Evolutionary conservation across 371 early-diverging fungal genomes (phyloP), one percentile per base, ranked within the genome.

Genomic region (Mucor indicus): DNA sequence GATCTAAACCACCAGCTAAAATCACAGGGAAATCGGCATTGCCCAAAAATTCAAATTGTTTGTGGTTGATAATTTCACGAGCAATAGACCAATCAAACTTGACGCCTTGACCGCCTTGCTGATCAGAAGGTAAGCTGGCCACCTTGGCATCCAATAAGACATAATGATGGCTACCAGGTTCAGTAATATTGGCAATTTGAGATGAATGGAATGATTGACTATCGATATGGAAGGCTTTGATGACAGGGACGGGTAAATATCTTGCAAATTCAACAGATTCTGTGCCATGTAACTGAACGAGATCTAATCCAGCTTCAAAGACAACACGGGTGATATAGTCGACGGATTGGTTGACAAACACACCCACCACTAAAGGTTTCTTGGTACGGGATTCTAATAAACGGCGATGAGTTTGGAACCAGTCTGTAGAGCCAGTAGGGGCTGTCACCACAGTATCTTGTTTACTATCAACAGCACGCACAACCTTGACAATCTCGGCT

Each of bases 251-350:
- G 15, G 90, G 86, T 19, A 95, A 63, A 47, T 85, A 77, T 21
- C 67, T 71, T 4, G 84, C 77, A 40, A 84, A 49, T 22, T 81
- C 81, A 0, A 79, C 60, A 4, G 84, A 60, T 65, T 95, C 96
- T 13, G 80, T 71, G 0, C 95, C 95, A 62, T 98, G 98, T 49
- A 97, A 75, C 70, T 98, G 98, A 17, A 96, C 87, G 17, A 94
- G 48, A 63, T 97, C 97, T 27, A 97, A 75, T 9, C 85, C 84
- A 19, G 85, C 81, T 6, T 62, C 55, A 11, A 67, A 58, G 0
- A 83, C 87, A 2, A 89, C 73, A 4, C 64, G 57, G n/a, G 79
- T 77, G 58, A 96, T 91, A 38, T 90, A 72, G 35, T 85, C 89
- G 21, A 87, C 51, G 0, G 85, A 53, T 43, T 92, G 90, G 62